Evolutionary conservation across 768 basidiomycete species (phyloP), one percentile per base, ranked within the genome.

Genomic region (Mycena leptocephala): DNA sequence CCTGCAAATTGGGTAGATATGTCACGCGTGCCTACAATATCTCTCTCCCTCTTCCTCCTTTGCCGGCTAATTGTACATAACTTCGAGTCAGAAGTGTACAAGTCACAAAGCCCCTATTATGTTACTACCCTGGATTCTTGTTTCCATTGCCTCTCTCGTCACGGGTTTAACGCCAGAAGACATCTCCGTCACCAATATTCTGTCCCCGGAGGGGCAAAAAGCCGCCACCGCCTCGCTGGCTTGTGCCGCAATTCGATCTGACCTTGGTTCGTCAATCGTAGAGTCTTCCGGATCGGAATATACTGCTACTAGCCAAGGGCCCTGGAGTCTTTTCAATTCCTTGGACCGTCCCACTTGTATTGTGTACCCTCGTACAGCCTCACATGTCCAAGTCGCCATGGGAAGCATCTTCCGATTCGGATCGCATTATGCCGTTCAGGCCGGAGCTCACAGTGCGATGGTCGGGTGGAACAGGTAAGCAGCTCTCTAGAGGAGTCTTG

Each of bases 361-460:
- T 66, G 84, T 88, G 2, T 83, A 84, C 62, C 86, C 87, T 28
- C 80, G 72, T 2, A 74, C 78, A 37, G 76, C 83, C 9, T 35
- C 65, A 11, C 80, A 89, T 66, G 87, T 88, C n/a, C 84, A 85
- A 71, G 72, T 67, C 35, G 83, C 86, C 3, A 88, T 88, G 87
- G 73, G 74, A 16, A 83, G 81, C 7, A 87, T 89, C 64, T 88
- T 82, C 77, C 53, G 76, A 10, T 71, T 81, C 41, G 82, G 82
- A 48, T 80, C 84, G 32, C 82, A 81, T 33, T 89, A 89, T 73
- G 87, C 87, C 26, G 88, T 89, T 5, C 87, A 86, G 76, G 84
- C 87, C 2, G 88, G 87, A 8, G 84, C 85, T 7, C 88, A 89
- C 71, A 85, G 83, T 59, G 87, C 81, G 18, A 87, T 86, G 84